Conservation (phyloP, 257 asterid genomes). For the Paraleonurus japonicus region DNA sequence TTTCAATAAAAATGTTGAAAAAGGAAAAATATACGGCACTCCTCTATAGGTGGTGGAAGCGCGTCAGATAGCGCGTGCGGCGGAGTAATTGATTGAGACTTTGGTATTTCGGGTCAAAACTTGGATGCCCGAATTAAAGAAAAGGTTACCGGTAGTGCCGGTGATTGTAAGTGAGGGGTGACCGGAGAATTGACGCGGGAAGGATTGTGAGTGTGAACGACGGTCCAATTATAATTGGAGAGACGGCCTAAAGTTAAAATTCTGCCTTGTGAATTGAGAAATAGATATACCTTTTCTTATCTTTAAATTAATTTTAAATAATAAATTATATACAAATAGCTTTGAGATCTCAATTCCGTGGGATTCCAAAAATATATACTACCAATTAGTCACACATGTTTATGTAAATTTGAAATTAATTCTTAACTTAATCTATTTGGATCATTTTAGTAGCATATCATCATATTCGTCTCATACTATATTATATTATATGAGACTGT, state of each 20-base stretch:
- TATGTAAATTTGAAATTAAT: no score
- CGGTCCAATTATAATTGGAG: no score
- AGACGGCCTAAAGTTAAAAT: neutral
- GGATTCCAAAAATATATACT: no score
- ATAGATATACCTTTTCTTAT: neutral
- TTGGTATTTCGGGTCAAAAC: slow-evolving; percentile 5
- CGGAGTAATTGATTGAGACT: neutral
- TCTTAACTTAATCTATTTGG: no score
- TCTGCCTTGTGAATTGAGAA: slow-evolving; percentile 17
- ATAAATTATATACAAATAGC: no score
- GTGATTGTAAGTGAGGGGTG: slow-evolving; percentile 28
- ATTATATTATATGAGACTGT: no score
- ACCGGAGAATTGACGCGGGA: slow-evolving; percentile 40
- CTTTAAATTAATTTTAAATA: neutral
- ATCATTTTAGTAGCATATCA: no score
- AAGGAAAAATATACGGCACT: neutral
- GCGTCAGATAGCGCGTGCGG: slow-evolving; percentile 42
- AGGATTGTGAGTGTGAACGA: slow-evolving; percentile 19
- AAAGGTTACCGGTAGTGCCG: slow-evolving; percentile 38
- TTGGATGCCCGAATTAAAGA: slow-evolving; percentile 1
- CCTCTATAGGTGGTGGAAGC: slow-evolving; percentile 29
- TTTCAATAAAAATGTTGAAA: slow-evolving; percentile 4
- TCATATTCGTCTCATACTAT: no score
- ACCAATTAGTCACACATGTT: no score
- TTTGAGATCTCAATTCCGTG: no score